Percentiles rank a stretch among this genome's conserved stretches.
Conservation (phyloP, 345 rosid species). For the Erodium maritimum region DNA sequence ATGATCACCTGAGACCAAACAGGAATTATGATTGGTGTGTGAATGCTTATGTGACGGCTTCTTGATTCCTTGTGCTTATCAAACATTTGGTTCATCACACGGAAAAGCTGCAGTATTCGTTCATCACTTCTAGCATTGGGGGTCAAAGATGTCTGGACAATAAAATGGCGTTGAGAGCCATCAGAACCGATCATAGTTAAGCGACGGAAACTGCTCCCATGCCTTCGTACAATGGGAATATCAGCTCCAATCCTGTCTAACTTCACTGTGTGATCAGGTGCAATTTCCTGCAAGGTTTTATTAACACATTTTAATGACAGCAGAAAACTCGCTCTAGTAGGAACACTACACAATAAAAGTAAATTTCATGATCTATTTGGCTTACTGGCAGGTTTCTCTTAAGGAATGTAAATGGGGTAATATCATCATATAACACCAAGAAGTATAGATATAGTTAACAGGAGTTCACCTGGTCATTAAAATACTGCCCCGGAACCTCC, state of each 20-base stretch:
- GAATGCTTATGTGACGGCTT: constrained; percentile 75
- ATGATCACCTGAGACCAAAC: constrained; percentile 94
- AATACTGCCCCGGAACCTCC: constrained; percentile 99
- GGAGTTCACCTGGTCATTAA: constrained; percentile 70
- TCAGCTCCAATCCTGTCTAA: constrained; percentile 90
- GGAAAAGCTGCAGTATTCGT: constrained; percentile 93
- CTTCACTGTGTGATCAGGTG: constrained; percentile 88
- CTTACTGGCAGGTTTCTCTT: background rate
- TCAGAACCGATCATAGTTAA: constrained; percentile 92
- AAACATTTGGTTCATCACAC: constrained; percentile 98
- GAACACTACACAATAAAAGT: background rate
- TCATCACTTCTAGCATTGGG: constrained; percentile 99
- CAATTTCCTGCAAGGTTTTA: constrained; percentile 57
- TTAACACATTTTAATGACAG: constrained; percentile 8
- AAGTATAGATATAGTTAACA: background rate
- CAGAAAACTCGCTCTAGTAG: background rate
- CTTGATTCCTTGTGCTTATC: constrained; percentile 97
- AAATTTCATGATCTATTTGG: background rate
- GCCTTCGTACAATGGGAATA: constrained; percentile 91
- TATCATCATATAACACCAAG: background rate
- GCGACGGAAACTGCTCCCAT: constrained; percentile 98
- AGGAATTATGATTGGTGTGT: constrained; percentile 95
- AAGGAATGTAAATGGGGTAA: background rate
- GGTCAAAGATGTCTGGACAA: constrained; percentile 96
- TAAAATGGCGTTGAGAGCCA: constrained; percentile 91